Percentiles rank a stretch among this genome's conserved stretches.
These are phyloP conservation scores for Tylopilus plumbeoviolaceoides DNA, from an alignment of 768 basidiomycete genomes.

Conservation along the genomic window DNA sequence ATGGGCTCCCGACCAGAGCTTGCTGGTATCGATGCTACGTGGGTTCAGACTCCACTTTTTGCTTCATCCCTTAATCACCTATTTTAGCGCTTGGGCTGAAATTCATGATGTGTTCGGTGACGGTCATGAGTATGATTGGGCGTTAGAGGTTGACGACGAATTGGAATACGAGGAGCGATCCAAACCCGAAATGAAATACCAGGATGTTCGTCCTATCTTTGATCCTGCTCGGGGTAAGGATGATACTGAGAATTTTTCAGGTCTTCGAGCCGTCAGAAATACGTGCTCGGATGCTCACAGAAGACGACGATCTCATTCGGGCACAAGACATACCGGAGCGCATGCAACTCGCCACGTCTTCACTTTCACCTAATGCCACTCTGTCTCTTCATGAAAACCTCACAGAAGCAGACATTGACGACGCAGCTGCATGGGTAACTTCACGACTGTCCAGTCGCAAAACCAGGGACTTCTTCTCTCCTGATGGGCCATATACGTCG, in stretches of 20 bases:
- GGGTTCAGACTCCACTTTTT: constrained; percentile 30
- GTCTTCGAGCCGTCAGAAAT: constrained; percentile 99
- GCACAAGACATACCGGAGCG: constrained; percentile 90
- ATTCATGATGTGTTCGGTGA: constrained; percentile 96
- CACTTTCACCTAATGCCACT: constrained; percentile 64
- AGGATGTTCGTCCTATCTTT: constrained; percentile 55
- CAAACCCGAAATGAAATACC: constrained; percentile 77
- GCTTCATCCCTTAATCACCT: constrained; percentile 11
- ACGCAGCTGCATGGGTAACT: constrained; percentile 87
- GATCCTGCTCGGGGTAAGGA: background rate
- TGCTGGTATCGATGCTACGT: constrained; percentile 82
- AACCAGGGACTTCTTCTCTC: constrained; percentile 67
- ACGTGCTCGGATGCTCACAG: constrained; percentile 79
- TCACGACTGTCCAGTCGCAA: constrained; percentile 70
- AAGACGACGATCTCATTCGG: constrained; percentile 91
- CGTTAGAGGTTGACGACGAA: constrained; percentile 77
- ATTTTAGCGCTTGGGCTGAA: constrained; percentile 84
- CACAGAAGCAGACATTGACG: constrained; percentile 67
- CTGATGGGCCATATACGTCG: constrained; percentile 53
- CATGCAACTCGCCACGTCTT: constrained; percentile 86
- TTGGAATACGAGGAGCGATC: constrained; percentile 40
- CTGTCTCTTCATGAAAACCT: constrained; percentile 60
- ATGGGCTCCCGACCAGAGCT: constrained; percentile 64
- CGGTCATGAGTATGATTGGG: constrained; percentile 96
- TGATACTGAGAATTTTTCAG: constrained; percentile 38